Percentiles rank a stretch among this genome's conserved stretches.
Conservation (phyloP, 208 protist species). For the Balamuthia mandrillaris region DNA sequence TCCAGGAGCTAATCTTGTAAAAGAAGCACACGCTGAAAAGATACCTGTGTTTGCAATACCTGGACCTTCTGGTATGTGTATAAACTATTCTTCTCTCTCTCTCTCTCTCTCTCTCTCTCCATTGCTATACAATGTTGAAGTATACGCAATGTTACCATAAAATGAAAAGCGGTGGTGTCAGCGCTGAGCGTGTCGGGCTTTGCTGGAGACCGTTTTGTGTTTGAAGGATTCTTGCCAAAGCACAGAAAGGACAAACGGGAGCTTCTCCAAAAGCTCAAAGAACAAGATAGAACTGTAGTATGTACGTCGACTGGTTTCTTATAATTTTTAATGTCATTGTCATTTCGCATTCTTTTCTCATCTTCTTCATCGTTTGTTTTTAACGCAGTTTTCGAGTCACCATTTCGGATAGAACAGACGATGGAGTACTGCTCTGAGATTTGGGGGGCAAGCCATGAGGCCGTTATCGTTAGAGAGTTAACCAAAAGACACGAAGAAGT, state of each 20-base stretch:
- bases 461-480: too few species aligned
- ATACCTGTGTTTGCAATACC: not conserved
- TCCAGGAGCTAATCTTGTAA: not conserved
- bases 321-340: not conserved
- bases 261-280: not conserved
- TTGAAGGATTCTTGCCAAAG: constrained; percentile 19
- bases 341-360: too few species aligned
- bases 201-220: not conserved
- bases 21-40: not conserved
- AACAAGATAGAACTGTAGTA: not conserved
- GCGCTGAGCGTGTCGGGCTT: constrained; percentile 4
- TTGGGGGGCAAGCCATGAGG: too few species aligned
- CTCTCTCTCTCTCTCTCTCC: too few species aligned
- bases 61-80: not conserved
- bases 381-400: too few species aligned
- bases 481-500: too few species aligned
- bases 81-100: too few species aligned
- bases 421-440: too few species aligned
- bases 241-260: not conserved
- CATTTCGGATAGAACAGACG: too few species aligned
- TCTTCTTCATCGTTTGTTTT: too few species aligned
- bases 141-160: too few species aligned
- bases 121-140: too few species aligned
- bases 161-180: constrained; percentile 17
- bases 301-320: not conserved